Evolutionary conservation across 768 basidiomycete species (phyloP), one percentile per base, ranked within the genome.

Genomic region (Leccinum pellstonianum): DNA sequence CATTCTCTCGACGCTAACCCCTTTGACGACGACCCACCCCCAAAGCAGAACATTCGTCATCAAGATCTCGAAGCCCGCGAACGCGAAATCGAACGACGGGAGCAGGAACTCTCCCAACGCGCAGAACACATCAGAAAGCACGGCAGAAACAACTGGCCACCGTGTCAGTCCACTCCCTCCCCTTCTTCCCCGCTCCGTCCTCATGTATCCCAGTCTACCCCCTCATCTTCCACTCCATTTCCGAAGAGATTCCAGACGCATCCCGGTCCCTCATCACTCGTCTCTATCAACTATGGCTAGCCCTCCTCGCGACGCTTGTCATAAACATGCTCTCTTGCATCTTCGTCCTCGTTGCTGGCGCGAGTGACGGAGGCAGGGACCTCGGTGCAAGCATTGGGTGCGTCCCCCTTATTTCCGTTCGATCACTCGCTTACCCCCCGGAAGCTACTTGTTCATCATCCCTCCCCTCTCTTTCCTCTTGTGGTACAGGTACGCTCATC

Each of bases 91-190:
- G 86, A 87, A 68, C 79, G 86, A 62, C 80, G 95, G 65, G 93
- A 95, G 70, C 76, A 81, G 50, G 91, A 93, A 65, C 80, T 93
- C 60, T 81, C 77, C 63, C 78, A 83, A 65, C 87, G 84, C 69
- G 80, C 86, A 21, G 86, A 91, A 52, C 78, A 86, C 64, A 81
- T 93, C 55, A 79, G 87, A 65, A 81, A 74, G 53, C 86, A 90
- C 69, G 93, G 93, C 38, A 84, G 86, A 64, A 95, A 91, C 72
- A 99, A 99, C 76, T 99, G 91, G 87, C 96, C 96, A 35, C 86
- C 86, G 14, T 95, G 94, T 90, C 66, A 70, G 90, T 79, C 41
- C 51, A 10, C 53, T 10, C 53, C 50, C 52, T 11, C 54, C 50
- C 52, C 54, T 59, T 59, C 52, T 64, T 37, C 0, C 38, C 55